Evolutionary conservation across 1,284 basidiomycete genomes (phyloP).

Genomic region (Puccinia novopanici): DNA sequence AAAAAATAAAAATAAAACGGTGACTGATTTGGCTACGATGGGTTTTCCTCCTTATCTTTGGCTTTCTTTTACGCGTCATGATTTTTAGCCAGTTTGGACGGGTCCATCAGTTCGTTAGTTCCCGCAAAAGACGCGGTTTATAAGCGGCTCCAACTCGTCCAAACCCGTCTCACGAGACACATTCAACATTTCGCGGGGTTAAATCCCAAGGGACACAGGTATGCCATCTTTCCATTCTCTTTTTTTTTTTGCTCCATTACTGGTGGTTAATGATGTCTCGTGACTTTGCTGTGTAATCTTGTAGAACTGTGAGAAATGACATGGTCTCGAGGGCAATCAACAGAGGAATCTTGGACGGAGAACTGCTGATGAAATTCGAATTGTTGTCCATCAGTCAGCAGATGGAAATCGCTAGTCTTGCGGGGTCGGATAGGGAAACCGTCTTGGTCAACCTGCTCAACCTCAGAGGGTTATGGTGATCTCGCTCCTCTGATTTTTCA

Average conservation of each 20-base stretch:
- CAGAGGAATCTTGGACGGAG: conserved; percentile 43
- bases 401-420: conserved; percentile 27
- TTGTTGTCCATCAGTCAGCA: conserved; percentile 37
- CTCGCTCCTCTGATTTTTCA: background rate
- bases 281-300: background rate
- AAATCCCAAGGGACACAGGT: conserved; percentile 45
- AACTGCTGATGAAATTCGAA: conserved; percentile 34
- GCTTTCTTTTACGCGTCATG: background rate
- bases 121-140: conserved; percentile 46
- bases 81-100: conserved; percentile 43
- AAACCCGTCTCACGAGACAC: conserved; percentile 44
- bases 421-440: conserved; percentile 42
- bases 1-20: background rate
- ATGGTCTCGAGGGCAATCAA: conserved; percentile 47
- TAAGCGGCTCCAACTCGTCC: conserved; percentile 47
- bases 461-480: conserved; percentile 41
- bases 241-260: background rate
- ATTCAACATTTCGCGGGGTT: conserved; percentile 48
- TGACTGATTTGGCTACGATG: background rate
- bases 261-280: background rate
- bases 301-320: conserved; percentile 46
- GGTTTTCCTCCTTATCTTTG: background rate
- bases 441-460: conserved; percentile 43
- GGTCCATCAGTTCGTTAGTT: conserved; percentile 42
- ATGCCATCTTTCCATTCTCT: background rate